phyloP scores from a whole-genome alignment of 495 filamentous ascomycete species.

The Lophiotrema nucula region DNA sequence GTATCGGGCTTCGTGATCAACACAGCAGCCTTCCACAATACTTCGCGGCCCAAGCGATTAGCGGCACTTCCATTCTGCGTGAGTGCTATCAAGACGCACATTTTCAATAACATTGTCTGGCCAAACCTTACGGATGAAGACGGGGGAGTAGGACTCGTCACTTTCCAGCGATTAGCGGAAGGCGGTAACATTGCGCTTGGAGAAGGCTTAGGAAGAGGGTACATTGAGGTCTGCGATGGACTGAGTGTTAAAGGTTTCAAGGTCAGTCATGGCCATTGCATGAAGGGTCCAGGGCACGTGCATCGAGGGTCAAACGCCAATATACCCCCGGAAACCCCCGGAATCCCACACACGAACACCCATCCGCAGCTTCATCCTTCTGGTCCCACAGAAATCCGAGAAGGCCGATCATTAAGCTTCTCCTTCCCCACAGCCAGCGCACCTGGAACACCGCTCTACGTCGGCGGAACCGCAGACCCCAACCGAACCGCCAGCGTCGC shows the following conservation, averaged over 20 bases:
- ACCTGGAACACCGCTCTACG: slow-evolving; percentile 31
- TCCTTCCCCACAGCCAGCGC: slow-evolving; percentile 23
- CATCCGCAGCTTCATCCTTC: slow-evolving; percentile 1
- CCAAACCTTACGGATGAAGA: slow-evolving; percentile 96
- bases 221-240: slow-evolving; percentile 80
- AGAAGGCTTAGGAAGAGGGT: slow-evolving; percentile 71
- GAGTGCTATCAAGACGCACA: slow-evolving; percentile 81
- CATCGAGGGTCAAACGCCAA: slow-evolving; percentile 41
- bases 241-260: slow-evolving; percentile 73
- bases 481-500: slow-evolving; percentile 24
- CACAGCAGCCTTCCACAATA: slow-evolving; percentile 75
- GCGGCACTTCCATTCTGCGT: slow-evolving; percentile 84
- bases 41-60: slow-evolving; percentile 71
- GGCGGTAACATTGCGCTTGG: slow-evolving; percentile 81
- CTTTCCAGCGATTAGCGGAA: slow-evolving; percentile 82
- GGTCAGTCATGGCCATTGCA: slow-evolving; percentile 86
- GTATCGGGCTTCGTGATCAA: slow-evolving; percentile 89
- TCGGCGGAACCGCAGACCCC: slow-evolving; percentile 18
- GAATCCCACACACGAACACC: slow-evolving; percentile 4
- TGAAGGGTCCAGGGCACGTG: slow-evolving; percentile 56
- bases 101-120: slow-evolving; percentile 98
- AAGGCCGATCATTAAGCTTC: slow-evolving; percentile 29
- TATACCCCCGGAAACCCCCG: slow-evolving; percentile 28
- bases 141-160: slow-evolving; percentile 86
- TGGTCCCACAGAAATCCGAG: slow-evolving; percentile 8